Evolutionary conservation across 148 eudicot species (phyloP), one percentile per base, ranked within the genome.

Genomic region (Nyssa sinensis): DNA sequence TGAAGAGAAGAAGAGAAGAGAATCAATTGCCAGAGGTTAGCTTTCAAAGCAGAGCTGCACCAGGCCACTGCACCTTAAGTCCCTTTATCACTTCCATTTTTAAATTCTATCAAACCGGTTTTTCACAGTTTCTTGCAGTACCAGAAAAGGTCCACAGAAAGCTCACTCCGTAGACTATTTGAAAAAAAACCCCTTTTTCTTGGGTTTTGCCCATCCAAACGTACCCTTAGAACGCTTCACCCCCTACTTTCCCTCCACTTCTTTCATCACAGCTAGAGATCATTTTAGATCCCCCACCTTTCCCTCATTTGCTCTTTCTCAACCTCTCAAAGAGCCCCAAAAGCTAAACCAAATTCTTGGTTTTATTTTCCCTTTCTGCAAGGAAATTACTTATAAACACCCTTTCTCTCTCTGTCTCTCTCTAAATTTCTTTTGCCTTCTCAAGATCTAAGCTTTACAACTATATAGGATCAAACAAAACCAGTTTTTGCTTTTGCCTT

Each of bases 341-440:
- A n/a, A n/a, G n/a, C n/a, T n/a, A n/a, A n/a, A 34, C 33, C 60
- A 72, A 30, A 72, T 24, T 34, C 34, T 37, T n/a, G n/a, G n/a
- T 60, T 71, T 25, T 25, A 34, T 49, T 17, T 68, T 49, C 23
- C 14, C n/a, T 14, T 8, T 67, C 32, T 41, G 19, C 32, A 41
- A 13, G n/a, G 44, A 29, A 47, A 49, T 13, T 49, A 49, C 4
- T 49, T 13, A 49, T 17, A 14, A 13, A 49, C 19, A 9, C 44
- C 9, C 44, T 37, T 37, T 3, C 4, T 37, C 9, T 37, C 9
- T 37, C 44, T 37, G 4, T 64, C 2, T 32, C 69, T 16, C 69
- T 34, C 16, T n/a, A n/a, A n/a, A n/a, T n/a, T 37, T 21, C 30
- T 49, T 21, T 49, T n/a, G 16, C 37, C n/a, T 31, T 28, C 72